phyloP scores from a whole-genome alignment of 257 asterid species.

The Solanum megistacrolobum region DNA sequence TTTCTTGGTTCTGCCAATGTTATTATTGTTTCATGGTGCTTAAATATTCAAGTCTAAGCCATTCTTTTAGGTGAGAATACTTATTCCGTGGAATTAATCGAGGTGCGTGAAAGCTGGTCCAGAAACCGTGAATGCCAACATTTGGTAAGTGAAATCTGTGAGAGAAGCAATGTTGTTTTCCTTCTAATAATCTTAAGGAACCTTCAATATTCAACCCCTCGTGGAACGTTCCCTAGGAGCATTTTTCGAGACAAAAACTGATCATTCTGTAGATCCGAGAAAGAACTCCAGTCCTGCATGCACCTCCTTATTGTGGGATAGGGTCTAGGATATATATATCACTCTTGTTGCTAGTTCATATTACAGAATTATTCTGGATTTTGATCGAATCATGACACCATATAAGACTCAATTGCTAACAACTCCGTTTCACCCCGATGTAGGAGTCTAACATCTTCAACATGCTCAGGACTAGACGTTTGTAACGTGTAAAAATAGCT shows the following conservation, averaged over 20 bases:
- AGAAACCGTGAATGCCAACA: too few species aligned
- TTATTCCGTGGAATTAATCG: too few species aligned
- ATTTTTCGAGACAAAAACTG: background rate
- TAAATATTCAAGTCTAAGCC: background rate
- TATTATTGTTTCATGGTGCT: background rate
- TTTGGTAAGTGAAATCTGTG: too few species aligned
- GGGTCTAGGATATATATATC: too few species aligned
- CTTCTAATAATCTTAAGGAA: too few species aligned
- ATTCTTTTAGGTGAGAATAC: background rate
- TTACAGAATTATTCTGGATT: rapidly evolving
- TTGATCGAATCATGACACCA: background rate
- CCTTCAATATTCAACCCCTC: too few species aligned
- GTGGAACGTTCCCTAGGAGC: background rate
- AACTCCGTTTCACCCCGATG: background rate
- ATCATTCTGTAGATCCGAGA: background rate
- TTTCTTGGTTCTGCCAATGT: background rate
- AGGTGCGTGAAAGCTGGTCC: background rate
- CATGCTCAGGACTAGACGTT: background rate
- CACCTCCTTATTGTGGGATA: background rate
- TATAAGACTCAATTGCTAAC: background rate
- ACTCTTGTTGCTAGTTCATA: background rate
- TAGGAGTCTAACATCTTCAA: background rate
- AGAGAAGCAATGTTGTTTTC: too few species aligned
- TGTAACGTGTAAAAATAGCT: background rate
- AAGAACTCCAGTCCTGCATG: background rate